Evolutionary conservation across 805 yeast genomes (phyloP), one percentile per base, ranked within the genome.

Genomic region (Sugiyamaella boreocaroliniensis): DNA sequence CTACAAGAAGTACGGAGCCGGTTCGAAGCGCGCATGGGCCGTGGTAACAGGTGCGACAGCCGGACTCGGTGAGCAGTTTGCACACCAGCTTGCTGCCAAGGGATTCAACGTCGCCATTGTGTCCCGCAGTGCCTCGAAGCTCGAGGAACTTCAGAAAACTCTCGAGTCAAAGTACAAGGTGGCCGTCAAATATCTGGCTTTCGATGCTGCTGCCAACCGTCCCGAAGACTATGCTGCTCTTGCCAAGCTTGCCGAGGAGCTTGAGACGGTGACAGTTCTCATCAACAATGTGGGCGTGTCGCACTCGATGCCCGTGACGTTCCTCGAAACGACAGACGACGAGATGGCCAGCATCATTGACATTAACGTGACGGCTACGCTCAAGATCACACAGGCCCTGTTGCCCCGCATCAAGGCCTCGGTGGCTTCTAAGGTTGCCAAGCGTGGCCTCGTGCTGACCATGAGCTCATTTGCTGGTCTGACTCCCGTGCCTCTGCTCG

Each of bases 401-500:
- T 75, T 83, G 4, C 96, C 97, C 45, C 64, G 72, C n/a, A 82
- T 93, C 61, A 68, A 76, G 40, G 71, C 74, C 14, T 78, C 86
- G 43, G 76, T 80, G 22, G 70, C 72, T 43, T 29, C 50, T 43
- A 52, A 66, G 20, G 59, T 64, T 18, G 59, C 65, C 44, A 58
- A 61, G 42, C 66, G 69, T 26, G 96, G 96, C 41, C 77, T 93
- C 63, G 80, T 93, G 55, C 75, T 93, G 61, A 89, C 93, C 29
- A 88, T 93, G 97, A 97, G 98, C 45, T 92, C 98, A 3, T 92
- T 93, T 66, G 96, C 96, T 50, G 99, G 98, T 2, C 76, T 90
- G 60, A 75, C 88, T 46, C 98, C 99, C 52, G 84, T 96, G 11
- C 98, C 99, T 19, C 77, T 82, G 61, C 77, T 93, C 61, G 96